Percentiles rank a stretch among this genome's conserved stretches.
These are phyloP conservation scores for Pichia sp. DNA, from an alignment of 1,139 yeast species.

Conservation along the genomic window DNA sequence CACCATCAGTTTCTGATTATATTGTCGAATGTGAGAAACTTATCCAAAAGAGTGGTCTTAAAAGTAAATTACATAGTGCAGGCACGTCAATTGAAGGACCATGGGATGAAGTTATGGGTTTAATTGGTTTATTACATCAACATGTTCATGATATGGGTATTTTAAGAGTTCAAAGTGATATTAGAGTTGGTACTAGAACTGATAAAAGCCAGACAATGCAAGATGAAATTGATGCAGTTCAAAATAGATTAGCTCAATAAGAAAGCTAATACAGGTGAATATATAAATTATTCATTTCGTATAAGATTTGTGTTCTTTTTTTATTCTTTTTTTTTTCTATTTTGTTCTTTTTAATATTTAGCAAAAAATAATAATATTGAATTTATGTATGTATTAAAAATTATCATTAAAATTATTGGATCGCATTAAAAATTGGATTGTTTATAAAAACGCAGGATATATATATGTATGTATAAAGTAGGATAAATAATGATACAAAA, in stretches of 20 bases:
- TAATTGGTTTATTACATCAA: slow-evolving; percentile 77
- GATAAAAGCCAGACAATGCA: slow-evolving; percentile 63
- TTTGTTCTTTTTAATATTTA: too few species aligned
- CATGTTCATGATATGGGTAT: slow-evolving; percentile 63
- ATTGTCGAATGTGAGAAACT: slow-evolving; percentile 62
- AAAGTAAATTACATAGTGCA: slow-evolving; percentile 75
- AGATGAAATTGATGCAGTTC: slow-evolving; percentile 60
- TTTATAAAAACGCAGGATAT: too few species aligned
- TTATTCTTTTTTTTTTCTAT: too few species aligned
- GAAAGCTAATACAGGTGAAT: too few species aligned
- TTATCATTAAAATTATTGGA: too few species aligned
- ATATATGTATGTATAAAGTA: too few species aligned
- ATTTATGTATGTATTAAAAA: too few species aligned
- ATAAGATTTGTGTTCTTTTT: too few species aligned
- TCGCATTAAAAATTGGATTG: too few species aligned
- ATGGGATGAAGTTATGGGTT: slow-evolving; percentile 79
- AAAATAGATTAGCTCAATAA: slow-evolving; percentile 37
- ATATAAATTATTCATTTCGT: too few species aligned
- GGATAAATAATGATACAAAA: too few species aligned
- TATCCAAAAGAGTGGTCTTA: slow-evolving; percentile 54
- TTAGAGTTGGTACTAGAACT: slow-evolving; percentile 72
- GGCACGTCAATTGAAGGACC: slow-evolving; percentile 90
- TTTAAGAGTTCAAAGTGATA: slow-evolving; percentile 75
- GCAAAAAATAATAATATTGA: too few species aligned
- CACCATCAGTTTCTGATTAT: slow-evolving; percentile 75